Evolutionary conservation across 768 basidiomycete genomes (phyloP).

Genomic region (Candolleomyces eurysporus): DNA sequence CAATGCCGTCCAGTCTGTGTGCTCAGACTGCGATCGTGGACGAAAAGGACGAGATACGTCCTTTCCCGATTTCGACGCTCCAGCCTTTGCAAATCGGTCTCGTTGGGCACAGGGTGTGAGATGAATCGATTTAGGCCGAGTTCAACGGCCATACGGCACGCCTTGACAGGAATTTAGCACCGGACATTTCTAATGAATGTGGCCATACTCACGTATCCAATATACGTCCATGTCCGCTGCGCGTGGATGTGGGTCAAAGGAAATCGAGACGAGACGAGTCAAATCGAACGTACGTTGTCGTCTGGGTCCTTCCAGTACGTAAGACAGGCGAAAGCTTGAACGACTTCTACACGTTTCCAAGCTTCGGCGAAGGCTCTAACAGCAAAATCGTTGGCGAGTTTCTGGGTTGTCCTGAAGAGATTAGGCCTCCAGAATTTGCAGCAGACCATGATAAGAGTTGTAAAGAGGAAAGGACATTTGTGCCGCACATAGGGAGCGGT

Average conservation of each 20-base stretch:
- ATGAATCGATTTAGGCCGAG: conserved; percentile 74
- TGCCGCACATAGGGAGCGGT: conserved; percentile 76
- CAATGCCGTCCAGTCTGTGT: conserved; percentile 84
- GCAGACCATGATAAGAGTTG: conserved; percentile 78
- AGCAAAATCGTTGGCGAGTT: conserved; percentile 72
- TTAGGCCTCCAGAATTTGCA: conserved; percentile 80
- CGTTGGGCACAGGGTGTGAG: conserved; percentile 50
- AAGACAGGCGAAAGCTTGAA: conserved; percentile 85
- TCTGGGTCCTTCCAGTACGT: conserved; percentile 90
- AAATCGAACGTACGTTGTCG: conserved; percentile 57
- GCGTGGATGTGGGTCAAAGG: conserved; percentile 14
- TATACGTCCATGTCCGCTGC: conserved; percentile 84
- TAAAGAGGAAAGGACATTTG: conserved; percentile 81
- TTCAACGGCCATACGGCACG: conserved; percentile 86
- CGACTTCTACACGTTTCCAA: conserved; percentile 83
- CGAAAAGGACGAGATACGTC: conserved; percentile 82
- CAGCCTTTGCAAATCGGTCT: conserved; percentile 61
- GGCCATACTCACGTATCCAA: conserved; percentile 65
- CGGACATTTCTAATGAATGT: conserved; percentile 7
- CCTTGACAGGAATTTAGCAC: conserved; percentile 38
- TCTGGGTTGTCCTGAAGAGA: conserved; percentile 64
- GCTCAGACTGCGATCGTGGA: conserved; percentile 82
- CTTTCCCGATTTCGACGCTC: conserved; percentile 85
- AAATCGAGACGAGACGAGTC: conserved; percentile 8
- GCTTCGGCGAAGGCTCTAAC: conserved; percentile 73